Conservation (phyloP, 2,329 filamentous ascomycete species). For the Ophiosphaerella korrae region DNA sequence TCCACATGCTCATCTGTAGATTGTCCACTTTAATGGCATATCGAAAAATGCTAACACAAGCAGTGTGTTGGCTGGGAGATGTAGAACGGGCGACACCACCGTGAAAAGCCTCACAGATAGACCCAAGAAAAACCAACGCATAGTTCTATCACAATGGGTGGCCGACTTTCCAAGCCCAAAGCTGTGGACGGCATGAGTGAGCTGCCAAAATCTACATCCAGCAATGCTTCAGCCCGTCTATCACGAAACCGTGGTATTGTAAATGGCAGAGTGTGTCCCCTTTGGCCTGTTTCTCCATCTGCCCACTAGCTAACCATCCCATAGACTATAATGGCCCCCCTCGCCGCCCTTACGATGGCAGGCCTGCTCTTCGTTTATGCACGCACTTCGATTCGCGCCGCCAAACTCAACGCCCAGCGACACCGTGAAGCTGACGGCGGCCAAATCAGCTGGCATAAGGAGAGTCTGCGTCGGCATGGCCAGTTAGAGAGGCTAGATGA, state of each 20-base stretch:
- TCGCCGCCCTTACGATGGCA: constrained; percentile 69
- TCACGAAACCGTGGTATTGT: constrained; percentile 38
- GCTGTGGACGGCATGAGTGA: constrained; percentile 52
- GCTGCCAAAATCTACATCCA: constrained; percentile 43
- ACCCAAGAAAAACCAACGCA: not conserved
- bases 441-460: constrained; percentile 60
- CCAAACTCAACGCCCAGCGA: constrained; percentile 67
- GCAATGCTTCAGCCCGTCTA: constrained; percentile 37
- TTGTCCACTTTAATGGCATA: not conserved
- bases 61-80: constrained; percentile 12
- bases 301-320: constrained; percentile 1
- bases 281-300: not conserved
- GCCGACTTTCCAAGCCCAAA: constrained; percentile 52
- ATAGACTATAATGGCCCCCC: constrained; percentile 62
- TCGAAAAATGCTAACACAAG: constrained; percentile 5
- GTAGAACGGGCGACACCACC: not conserved
- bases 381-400: constrained; percentile 67
- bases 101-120: constrained; percentile 1
- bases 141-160: constrained; percentile 48
- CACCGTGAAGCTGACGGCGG: constrained; percentile 64
- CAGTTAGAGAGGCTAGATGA: constrained; percentile 52
- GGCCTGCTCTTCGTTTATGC: constrained; percentile 65
- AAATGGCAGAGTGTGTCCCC: constrained; percentile 39
- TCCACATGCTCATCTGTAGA: constrained; percentile 12
- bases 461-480: constrained; percentile 60